Conservation (phyloP, 2,329 filamentous ascomycete species). For the Talaromyces sp. region DNA sequence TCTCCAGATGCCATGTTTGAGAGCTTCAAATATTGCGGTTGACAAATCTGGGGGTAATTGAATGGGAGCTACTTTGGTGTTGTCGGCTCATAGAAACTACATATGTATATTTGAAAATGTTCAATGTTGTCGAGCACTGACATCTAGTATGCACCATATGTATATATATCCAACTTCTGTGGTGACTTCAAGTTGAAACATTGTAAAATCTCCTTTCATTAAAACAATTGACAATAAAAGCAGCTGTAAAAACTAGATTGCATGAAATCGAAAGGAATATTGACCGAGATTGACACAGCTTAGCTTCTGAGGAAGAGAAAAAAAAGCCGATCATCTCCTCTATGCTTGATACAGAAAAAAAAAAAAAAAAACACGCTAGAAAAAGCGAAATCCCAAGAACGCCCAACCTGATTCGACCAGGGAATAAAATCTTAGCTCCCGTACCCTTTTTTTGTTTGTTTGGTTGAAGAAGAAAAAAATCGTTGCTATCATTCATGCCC, state of each 20-base stretch:
- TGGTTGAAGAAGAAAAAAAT: no score
- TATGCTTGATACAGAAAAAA: neutral
- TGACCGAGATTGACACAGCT: neutral
- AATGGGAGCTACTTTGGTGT: neutral
- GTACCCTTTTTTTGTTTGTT: no score
- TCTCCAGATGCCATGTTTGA: no score
- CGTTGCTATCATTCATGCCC: conserved; percentile 12
- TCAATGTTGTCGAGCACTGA: neutral
- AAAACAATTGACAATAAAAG: neutral
- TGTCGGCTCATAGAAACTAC: neutral
- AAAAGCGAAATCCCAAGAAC: neutral
- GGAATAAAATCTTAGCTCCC: neutral
- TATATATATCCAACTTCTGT: neutral
- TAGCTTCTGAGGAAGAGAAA: neutral
- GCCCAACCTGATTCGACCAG: neutral
- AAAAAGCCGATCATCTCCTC: neutral
- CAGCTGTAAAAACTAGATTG: neutral
- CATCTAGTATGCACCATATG: neutral
- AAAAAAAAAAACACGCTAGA: neutral
- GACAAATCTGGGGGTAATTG: neutral
- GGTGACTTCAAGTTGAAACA: neutral
- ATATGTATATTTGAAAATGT: neutral
- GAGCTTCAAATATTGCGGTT: no score
- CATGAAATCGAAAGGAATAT: neutral
- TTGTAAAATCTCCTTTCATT: neutral